Base-by-base conservation (phyloP, 169 alveolate genomes). In the Plasmodium chabaudi region DNA sequence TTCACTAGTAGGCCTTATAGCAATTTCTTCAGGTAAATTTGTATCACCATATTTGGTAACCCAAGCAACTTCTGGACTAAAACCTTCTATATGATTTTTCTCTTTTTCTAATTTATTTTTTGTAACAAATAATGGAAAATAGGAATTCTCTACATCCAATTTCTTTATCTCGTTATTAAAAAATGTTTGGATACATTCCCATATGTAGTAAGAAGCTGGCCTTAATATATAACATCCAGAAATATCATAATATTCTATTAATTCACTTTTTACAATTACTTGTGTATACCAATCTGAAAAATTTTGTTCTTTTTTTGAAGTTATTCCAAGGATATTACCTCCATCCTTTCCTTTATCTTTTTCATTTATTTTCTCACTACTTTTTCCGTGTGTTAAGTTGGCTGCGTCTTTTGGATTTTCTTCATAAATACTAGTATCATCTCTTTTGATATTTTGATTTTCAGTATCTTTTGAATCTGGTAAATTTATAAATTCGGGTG, bases 21-120 rank as follows among this genome's bases (percentile, higher is more conserved):
- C 99, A 5, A 97, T 97, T 61, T 99, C 99, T 79, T 98, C 99
- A 0, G 96, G 95, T 9, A 98, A 92, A 17, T 97, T 99, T 15
- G 98, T 93, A 74, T 96, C 96, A 27, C 99, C 99, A 64, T 97
- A 94, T 93, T 96, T 97, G 42, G 99, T 98, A 71, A 99, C 99
- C 99, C 99, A 98, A 6, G 99, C 99, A 2, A 98, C 99, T 94
- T 99, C 99, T 2, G 99, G 99, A 21, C 99, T 95, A 88, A 99
- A 99, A 53, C 99, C 99, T 88, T 97, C 99, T 23, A 99, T 96
- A 92, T 99, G 99, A 44, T 95, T 97, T 91, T 98, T 96, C 93
- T 99, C 99, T 88, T 96, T 97, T 92, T 97, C 98, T 64, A 99
- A 95, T 71, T 97, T 98, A 69, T 95, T 96, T 94, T 97, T 96